Percentiles rank a stretch among this genome's conserved stretches.
Conservation (phyloP, 2,329 filamentous ascomycete genomes). For the Corinectria fuckeliana region DNA sequence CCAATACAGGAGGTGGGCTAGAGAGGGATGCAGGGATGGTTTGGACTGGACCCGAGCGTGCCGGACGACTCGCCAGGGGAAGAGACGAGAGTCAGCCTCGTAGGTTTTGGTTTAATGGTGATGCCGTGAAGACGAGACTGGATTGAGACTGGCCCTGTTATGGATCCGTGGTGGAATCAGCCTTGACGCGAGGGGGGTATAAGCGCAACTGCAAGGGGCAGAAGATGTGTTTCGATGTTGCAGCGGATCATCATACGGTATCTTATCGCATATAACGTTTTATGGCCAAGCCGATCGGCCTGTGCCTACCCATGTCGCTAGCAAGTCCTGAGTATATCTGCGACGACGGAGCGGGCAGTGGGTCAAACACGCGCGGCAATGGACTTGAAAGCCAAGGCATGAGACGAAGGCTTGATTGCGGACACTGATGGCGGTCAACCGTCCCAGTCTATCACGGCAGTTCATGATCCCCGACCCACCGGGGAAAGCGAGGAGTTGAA, state of each 20-base stretch:
- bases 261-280: background rate
- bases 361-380: background rate
- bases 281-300: background rate
- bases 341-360: background rate
- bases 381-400: constrained; percentile 1
- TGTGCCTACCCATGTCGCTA: constrained; percentile 2
- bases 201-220: constrained; percentile 5
- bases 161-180: constrained; percentile 1
- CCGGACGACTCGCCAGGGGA: constrained; percentile 4
- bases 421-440: background rate
- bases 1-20: constrained; percentile 14
- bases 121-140: background rate
- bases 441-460: constrained; percentile 1
- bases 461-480: background rate
- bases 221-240: constrained; percentile 1
- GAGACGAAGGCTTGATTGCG: constrained; percentile 1
- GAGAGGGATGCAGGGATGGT: constrained; percentile 1
- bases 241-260: constrained; percentile 1
- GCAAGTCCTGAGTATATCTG: background rate
- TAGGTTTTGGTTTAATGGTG: background rate
- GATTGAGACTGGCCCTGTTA: constrained; percentile 1
- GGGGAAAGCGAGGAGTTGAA: constrained; percentile 9
- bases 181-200: constrained; percentile 4
- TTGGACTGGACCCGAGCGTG: constrained; percentile 8
- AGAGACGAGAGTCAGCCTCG: constrained; percentile 6